Conservation (phyloP, 2,329 filamentous ascomycete species). For the Mycocentrospora acerina region DNA sequence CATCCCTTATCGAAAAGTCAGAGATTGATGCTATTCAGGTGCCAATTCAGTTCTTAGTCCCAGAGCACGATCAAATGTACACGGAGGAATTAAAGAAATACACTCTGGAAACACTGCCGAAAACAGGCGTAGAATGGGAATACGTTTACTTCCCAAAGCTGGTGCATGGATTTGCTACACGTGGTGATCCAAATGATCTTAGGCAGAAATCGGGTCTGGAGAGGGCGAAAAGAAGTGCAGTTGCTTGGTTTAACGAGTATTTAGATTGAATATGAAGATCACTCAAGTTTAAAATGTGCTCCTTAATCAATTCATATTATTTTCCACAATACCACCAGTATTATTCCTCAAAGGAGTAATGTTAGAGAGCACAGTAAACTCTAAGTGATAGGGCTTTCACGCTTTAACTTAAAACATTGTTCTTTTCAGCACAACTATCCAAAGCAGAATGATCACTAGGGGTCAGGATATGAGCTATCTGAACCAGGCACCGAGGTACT, state of each 20-base stretch:
- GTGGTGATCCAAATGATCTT: constrained; percentile 27
- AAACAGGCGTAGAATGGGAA: constrained; percentile 33
- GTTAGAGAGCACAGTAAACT: too few relatives aligned
- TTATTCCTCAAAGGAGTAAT: too few relatives aligned
- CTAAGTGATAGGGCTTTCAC: too few relatives aligned
- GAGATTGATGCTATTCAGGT: constrained; percentile 35
- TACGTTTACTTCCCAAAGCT: constrained; percentile 38
- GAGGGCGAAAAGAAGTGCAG: constrained; percentile 35
- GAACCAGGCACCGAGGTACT: too few relatives aligned
- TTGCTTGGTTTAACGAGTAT: constrained; percentile 36
- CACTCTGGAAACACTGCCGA: constrained; percentile 29
- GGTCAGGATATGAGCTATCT: too few relatives aligned
- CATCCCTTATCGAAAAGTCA: constrained; percentile 29
- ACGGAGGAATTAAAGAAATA: constrained; percentile 35
- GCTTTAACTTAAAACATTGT: too few relatives aligned
- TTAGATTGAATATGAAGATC: constrained; percentile 26
- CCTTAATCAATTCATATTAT: too few relatives aligned
- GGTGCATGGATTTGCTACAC: constrained; percentile 34
- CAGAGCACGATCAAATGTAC: constrained; percentile 30
- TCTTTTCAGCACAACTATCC: too few relatives aligned
- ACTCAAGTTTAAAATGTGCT: too few relatives aligned
- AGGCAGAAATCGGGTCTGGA: constrained; percentile 36
- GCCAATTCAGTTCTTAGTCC: constrained; percentile 32
- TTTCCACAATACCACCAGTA: too few relatives aligned
- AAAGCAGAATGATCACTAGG: too few relatives aligned